Percentiles rank a stretch among this genome's conserved stretches.
Evolutionary conservation across 345 rosid species (phyloP).

Genomic region (Gossypium rotundifolium): DNA sequence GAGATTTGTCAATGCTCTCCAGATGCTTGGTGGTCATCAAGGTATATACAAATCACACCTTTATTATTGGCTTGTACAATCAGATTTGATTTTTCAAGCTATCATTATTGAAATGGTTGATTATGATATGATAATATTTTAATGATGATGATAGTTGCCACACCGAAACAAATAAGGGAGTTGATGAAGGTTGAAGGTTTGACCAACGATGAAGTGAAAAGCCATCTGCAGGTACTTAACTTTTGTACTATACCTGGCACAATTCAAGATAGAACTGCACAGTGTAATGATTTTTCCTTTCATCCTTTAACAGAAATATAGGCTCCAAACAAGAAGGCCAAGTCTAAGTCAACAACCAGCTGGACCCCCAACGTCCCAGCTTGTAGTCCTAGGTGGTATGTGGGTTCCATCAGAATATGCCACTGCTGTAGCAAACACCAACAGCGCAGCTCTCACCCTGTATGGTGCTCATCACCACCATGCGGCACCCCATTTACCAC

Average conservation of each 20-base stretch:
- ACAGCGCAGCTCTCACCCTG: constrained; percentile 42
- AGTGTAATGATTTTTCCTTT: not conserved
- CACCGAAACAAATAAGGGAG: constrained; percentile 96
- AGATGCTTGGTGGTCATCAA: constrained; percentile 98
- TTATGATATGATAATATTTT: not conserved
- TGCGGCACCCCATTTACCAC: constrained; percentile 28
- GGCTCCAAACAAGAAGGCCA: constrained; percentile 96
- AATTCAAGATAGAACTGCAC: not conserved
- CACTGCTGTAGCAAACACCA: constrained; percentile 40
- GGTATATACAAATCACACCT: constrained; percentile 33
- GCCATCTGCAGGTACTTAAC: constrained; percentile 87
- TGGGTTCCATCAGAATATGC: constrained; percentile 97
- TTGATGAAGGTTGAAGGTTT: constrained; percentile 99
- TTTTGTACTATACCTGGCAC: constrained; percentile 21
- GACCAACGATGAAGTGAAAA: constrained; percentile 99
- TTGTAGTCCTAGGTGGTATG: constrained; percentile 82
- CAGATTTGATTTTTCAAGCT: not conserved
- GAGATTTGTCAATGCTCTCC: constrained; percentile 90
- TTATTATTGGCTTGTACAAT: not conserved
- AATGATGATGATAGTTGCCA: constrained; percentile 53
- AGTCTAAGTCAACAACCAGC: constrained; percentile 81
- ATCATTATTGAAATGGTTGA: constrained; percentile 11
- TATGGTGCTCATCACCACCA: constrained; percentile 57
- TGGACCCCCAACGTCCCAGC: constrained; percentile 51
- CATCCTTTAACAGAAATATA: constrained; percentile 56